These are phyloP conservation scores for Chlamydomonas sp. DNA, from an alignment of 139 green algal genomes.

Conservation along the genomic window DNA sequence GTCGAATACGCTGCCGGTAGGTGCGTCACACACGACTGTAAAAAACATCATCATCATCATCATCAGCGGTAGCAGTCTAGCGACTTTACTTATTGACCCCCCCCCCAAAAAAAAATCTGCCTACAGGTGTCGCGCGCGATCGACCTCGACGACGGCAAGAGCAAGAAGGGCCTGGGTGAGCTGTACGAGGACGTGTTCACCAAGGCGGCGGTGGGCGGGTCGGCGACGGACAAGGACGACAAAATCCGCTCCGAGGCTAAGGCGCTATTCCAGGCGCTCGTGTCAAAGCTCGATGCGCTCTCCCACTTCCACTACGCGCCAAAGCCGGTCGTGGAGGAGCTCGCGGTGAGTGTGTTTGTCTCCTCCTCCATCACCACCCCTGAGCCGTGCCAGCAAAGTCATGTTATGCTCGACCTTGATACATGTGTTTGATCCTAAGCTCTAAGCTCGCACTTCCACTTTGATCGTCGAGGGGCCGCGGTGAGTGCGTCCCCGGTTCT, in stretches of 20 bases:
- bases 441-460: neutral
- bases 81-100: too few relatives aligned
- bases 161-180: conserved; percentile 20
- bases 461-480: too few relatives aligned
- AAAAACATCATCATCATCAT: too few relatives aligned
- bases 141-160: conserved; percentile 73
- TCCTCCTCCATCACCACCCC: too few relatives aligned
- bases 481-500: too few relatives aligned
- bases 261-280: conserved; percentile 70
- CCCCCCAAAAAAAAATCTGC: too few relatives aligned
- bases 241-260: conserved; percentile 37
- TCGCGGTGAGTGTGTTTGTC: conserved; percentile 60
- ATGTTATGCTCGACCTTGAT: neutral
- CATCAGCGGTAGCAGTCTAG: too few relatives aligned
- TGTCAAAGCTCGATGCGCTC: conserved; percentile 81
- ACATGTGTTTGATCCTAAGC: neutral
- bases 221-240: conserved; percentile 44
- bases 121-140: conserved; percentile 39
- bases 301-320: conserved; percentile 85
- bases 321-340: conserved; percentile 77
- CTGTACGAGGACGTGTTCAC: conserved; percentile 63
- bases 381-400: too few relatives aligned
- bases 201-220: conserved; percentile 16
- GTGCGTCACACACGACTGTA: too few relatives aligned
- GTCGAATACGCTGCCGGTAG: too few relatives aligned